Evolutionary conservation across 768 basidiomycete genomes (phyloP), one percentile per base, ranked within the genome.

Genomic region (Trametes punicea): DNA sequence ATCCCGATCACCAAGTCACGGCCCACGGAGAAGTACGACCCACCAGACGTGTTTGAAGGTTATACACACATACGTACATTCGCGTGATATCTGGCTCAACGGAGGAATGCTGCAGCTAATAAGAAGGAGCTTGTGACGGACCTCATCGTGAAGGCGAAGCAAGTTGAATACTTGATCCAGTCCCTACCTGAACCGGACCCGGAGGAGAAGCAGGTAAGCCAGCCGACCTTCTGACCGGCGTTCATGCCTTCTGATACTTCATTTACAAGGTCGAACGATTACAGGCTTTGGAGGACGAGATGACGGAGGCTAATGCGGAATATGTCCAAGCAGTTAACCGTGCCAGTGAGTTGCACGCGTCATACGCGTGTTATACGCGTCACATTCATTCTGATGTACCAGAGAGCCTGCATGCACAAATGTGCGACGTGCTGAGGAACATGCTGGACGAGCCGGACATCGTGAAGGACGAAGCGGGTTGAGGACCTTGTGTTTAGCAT

Each of bases 1-100:
- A 78, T 94, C 34, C 93, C 93, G n/a, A 74, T 95, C 59, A 94
- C 91, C 18, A 92, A 93, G 67, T 77, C 83, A 64, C 79, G 89
- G 47, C 82, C 50, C 21, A 47, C 44, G 42, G 58, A 59, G 11
- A 59, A 59, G 42, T 59, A 59, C n/a, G 58, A 59, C 48, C 41
- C 39, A 16, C 53, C 58, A 26, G 58, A 59, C 16, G 48, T 36
- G 18, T 55, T 59, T 20, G 56, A 57, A 57, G 56, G 56, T 57
- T 45, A 47, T 42, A 41, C 56, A 26, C 36, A 45, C 47, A 46
- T 45, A 26, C 15, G 34, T 31, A n/a, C 16, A 5, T 26, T 18
- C 45, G 38, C 38, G 23, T 33, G 16, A 9, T 9, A 16, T 33
- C n/a, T 38, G 36, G 36, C 50, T 51, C 83, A 55, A 75, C 81